phyloP scores from a whole-genome alignment of 177 flowering plant species.

The Tripterygium wilfordii region DNA sequence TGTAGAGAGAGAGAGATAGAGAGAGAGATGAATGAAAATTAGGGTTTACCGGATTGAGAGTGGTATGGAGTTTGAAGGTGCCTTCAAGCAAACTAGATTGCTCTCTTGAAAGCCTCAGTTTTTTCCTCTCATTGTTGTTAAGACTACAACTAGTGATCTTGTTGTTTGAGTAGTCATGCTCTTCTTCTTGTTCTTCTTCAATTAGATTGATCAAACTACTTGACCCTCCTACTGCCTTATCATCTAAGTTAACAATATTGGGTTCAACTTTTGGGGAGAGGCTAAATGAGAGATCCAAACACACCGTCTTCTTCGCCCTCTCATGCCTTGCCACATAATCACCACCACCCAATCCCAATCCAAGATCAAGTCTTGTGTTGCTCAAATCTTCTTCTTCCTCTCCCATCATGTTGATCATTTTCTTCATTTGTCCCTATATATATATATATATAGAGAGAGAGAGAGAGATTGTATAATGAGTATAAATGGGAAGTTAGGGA shows the following conservation, averaged over 20 bases:
- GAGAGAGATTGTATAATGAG: neutral
- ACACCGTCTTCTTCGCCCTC: conserved; percentile 1
- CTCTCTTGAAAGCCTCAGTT: conserved; percentile 44
- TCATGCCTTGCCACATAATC: conserved; percentile 1
- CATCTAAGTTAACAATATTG: neutral
- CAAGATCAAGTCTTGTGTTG: conserved; percentile 24
- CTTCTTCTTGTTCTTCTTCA: conserved; percentile 8
- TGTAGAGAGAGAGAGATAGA: no score
- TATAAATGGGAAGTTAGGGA: no score
- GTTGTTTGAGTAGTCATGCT: neutral
- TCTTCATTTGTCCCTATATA: no score
- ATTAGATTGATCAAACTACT: conserved; percentile 2
- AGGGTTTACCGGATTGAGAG: conserved; percentile 44
- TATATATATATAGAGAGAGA: no score
- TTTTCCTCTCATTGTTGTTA: no score
- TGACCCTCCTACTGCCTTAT: conserved; percentile 6
- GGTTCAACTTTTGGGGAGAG: conserved; percentile 8
- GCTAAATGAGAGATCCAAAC: conserved; percentile 29
- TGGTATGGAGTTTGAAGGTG: conserved; percentile 35
- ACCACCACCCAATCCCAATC: conserved; percentile 16
- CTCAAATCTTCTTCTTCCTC: conserved; percentile 19
- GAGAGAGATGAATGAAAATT: neutral
- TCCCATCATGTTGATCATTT: no score
- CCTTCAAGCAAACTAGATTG: conserved; percentile 48
- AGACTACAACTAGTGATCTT: conserved; percentile 2